Percentiles rank a stretch among this genome's conserved stretches.
phyloP scores from a whole-genome alignment of 257 asterid genomes.

The Nicotiana otophora region DNA sequence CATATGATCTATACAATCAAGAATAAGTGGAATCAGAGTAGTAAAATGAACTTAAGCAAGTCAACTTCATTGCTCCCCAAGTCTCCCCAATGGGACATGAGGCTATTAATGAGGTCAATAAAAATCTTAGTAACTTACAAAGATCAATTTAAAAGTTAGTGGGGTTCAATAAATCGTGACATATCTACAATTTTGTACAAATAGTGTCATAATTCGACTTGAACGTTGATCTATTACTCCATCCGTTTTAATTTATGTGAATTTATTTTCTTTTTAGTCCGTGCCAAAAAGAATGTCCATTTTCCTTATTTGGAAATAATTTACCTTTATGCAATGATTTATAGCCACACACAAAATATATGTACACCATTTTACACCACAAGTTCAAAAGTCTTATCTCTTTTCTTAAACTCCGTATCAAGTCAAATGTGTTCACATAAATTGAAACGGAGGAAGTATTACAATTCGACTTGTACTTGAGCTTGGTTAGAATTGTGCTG shows the following conservation, averaged over 20 bases:
- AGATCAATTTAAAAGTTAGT: background rate
- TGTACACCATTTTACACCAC: too few relatives aligned
- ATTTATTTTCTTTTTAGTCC: too few relatives aligned
- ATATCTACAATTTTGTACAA: background rate
- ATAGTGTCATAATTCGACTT: background rate
- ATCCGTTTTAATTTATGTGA: too few relatives aligned
- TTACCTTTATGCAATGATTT: too few relatives aligned
- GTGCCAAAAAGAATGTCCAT: too few relatives aligned
- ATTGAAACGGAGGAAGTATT: too few relatives aligned
- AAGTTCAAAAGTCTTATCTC: too few relatives aligned
- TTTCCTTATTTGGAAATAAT: too few relatives aligned
- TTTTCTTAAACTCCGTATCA: too few relatives aligned
- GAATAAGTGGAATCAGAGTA: background rate
- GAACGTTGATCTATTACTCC: background rate
- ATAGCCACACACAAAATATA: too few relatives aligned
- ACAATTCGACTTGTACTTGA: background rate
- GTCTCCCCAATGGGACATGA: background rate
- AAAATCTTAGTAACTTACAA: background rate
- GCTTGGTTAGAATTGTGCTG: background rate
- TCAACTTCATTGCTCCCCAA: background rate
- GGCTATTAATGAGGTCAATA: background rate
- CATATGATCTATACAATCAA: too few relatives aligned
- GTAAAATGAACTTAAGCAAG: background rate
- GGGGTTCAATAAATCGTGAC: background rate
- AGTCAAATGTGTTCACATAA: too few relatives aligned